A percentile compares a stretch with the other conserved stretches of the same genome.
phyloP scores from a whole-genome alignment of 371 early-diverging fungal genomes.

The Saksenaea oblongispora region DNA sequence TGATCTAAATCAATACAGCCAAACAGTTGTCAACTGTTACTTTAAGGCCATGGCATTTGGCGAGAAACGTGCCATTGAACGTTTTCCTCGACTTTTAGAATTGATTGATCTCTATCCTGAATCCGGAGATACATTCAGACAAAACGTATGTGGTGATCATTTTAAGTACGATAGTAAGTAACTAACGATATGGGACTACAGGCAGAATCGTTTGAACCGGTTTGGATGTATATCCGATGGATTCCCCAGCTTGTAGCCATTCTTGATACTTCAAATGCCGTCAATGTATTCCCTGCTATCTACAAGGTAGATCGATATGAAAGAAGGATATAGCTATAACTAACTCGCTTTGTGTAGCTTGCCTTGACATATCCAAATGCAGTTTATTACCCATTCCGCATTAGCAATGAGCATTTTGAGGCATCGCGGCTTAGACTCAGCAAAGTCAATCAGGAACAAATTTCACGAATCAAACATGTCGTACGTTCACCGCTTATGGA shows the following conservation, averaged over 20 bases:
- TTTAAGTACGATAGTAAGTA: not conserved
- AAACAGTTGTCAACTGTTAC: slow-evolving; percentile 50
- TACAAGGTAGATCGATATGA: slow-evolving; percentile 20
- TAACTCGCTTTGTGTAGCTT: slow-evolving; percentile 31
- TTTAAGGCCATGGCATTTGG: slow-evolving; percentile 50
- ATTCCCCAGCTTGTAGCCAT: slow-evolving; percentile 77
- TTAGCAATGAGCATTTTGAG: slow-evolving; percentile 68
- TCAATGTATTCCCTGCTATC: slow-evolving; percentile 43
- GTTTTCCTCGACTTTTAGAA: slow-evolving; percentile 72
- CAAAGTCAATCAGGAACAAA: slow-evolving; percentile 21
- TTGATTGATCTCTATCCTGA: slow-evolving; percentile 60
- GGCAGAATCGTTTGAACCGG: slow-evolving; percentile 23
- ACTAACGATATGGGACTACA: not conserved
- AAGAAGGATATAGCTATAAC: not conserved
- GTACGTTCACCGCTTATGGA: slow-evolving; percentile 55
- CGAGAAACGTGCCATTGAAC: slow-evolving; percentile 50
- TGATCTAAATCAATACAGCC: slow-evolving; percentile 33
- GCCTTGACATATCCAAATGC: slow-evolving; percentile 69
- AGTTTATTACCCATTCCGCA: slow-evolving; percentile 66
- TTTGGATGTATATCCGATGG: slow-evolving; percentile 80
- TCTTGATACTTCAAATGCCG: slow-evolving; percentile 52
- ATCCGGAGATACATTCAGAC: slow-evolving; percentile 32
- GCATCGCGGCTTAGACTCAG: slow-evolving; percentile 32
- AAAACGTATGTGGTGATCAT: slow-evolving; percentile 15
- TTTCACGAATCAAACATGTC: slow-evolving; percentile 38